Evolutionary conservation across 1,284 basidiomycete species (phyloP).

Genomic region (Ustilago cynodontis): DNA sequence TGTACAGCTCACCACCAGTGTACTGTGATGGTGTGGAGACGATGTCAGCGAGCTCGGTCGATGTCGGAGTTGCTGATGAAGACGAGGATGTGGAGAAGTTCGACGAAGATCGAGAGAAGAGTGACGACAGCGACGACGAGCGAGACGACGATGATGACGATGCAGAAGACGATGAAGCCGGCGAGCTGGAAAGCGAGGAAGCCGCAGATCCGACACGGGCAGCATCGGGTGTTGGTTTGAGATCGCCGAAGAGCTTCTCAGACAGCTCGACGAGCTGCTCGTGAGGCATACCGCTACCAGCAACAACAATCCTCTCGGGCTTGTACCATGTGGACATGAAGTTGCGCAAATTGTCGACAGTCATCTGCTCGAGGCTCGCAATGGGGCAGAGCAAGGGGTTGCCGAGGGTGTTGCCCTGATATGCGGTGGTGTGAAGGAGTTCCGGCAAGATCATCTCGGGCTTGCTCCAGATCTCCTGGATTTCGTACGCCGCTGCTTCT

Average conservation of each 20-base stretch:
- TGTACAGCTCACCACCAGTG: conserved; percentile 83
- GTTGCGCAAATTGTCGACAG: conserved; percentile 76
- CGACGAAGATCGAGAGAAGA: conserved; percentile 74
- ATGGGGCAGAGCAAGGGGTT: conserved; percentile 90
- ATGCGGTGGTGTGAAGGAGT: conserved; percentile 87
- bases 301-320: conserved; percentile 93
- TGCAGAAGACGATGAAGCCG: conserved; percentile 31
- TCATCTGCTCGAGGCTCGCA: conserved; percentile 81
- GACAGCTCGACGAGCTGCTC: conserved; percentile 86
- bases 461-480: conserved; percentile 86
- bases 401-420: conserved; percentile 82
- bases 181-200: conserved; percentile 33
- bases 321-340: conserved; percentile 87
- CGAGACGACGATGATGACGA: conserved; percentile 73
- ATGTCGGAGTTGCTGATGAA: conserved; percentile 46
- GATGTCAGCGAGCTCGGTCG: conserved; percentile 59
- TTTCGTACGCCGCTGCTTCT: conserved; percentile 91
- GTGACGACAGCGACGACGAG: conserved; percentile 63
- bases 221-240: conserved; percentile 27
- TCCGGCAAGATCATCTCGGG: conserved; percentile 97
- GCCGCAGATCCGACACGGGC: conserved; percentile 17
- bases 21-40: conserved; percentile 76
- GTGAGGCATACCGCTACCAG: conserved; percentile 91
- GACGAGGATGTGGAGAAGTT: conserved; percentile 58
- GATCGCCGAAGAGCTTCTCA: conserved; percentile 84